phyloP scores from a whole-genome alignment of 306 rosid species.

The Geum urbanum region DNA sequence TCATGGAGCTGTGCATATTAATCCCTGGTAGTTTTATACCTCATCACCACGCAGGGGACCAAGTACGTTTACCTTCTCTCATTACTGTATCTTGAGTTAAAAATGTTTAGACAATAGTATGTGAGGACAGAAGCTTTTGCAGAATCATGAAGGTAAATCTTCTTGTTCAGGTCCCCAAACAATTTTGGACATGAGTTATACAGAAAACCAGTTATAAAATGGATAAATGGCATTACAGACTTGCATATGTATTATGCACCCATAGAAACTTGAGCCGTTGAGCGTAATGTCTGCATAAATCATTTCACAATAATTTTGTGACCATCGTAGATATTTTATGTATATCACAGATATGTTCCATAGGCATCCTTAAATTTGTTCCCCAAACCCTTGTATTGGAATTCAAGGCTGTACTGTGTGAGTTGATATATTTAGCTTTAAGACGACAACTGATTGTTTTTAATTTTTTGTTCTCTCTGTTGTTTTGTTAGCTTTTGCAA shows the following conservation, averaged over 20 bases:
- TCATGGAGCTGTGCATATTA: conserved; percentile 90
- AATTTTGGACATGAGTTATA: neutral
- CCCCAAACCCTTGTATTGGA: neutral
- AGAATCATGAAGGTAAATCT: neutral
- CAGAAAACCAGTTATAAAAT: neutral
- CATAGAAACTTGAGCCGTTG: neutral
- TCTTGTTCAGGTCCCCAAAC: neutral
- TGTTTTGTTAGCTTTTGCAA: conserved; percentile 1
- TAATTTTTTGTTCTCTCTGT: too few relatives aligned
- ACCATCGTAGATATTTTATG: neutral
- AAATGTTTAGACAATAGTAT: neutral
- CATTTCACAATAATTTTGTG: neutral
- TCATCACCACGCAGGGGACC: conserved; percentile 39
- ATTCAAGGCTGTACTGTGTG: neutral
- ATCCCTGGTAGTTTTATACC: conserved; percentile 62
- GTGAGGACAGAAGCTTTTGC: neutral
- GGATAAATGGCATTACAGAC: neutral
- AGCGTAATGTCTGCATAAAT: neutral
- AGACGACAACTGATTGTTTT: neutral
- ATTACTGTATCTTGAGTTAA: neutral
- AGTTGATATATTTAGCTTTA: neutral
- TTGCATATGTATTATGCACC: neutral
- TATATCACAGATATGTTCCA: neutral
- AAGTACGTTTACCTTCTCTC: conserved; percentile 40
- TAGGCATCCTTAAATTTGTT: neutral